Base-by-base conservation (phyloP, 768 basidiomycete genomes). In the Solioccasus polychromus region DNA sequence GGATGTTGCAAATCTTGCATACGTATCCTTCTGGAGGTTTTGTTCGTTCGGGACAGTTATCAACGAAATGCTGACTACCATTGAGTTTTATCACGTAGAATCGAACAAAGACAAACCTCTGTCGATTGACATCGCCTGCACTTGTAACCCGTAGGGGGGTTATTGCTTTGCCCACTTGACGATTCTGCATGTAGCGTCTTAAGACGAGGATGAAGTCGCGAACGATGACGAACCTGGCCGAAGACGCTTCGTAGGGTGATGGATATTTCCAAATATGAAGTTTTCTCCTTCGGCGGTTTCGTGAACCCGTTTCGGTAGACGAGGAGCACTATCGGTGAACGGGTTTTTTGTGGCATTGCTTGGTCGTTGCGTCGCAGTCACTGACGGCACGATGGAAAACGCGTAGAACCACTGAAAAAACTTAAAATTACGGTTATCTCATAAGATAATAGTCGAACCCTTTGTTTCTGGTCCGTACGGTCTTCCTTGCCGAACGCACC, bases 321-420 rank as follows among this genome's bases (percentile, higher is more conserved):
- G 71, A 25, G 61, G 49, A 8, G 58, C 53, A 20, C 55, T 51
- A 40, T 76, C 75, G 6, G 69, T 64, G 59, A 87, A 89, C 1
- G 88, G 88, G 61, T 91, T 92, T 51, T 70, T 71, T 0, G 88
- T 88, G 1, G 74, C 66, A 57, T 91, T 89, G 1, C 74, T 58
- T 14, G 88, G 87, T 5, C 59, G 73, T 17, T 72, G 64, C 10
- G 61, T 65, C 20, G 64, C 54, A 5, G 71, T 56, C 19, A 70
- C 63, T 35, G 74, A 71, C 3, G 90, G 82, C 0, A 79, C 67
- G 41, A 99, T 88, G 20, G 80, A 83, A 66, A 97, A 98, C 2
- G 96, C 96, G 68, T 99, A 99, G 69, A 96, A 97, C 87, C 92
- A 97, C 94, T 97, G 54, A 15, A 4, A 8, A 44, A 35, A 29